Evolutionary conservation across 768 basidiomycete genomes (phyloP), one percentile per base, ranked within the genome.

Genomic region (Lactarius sp.): DNA sequence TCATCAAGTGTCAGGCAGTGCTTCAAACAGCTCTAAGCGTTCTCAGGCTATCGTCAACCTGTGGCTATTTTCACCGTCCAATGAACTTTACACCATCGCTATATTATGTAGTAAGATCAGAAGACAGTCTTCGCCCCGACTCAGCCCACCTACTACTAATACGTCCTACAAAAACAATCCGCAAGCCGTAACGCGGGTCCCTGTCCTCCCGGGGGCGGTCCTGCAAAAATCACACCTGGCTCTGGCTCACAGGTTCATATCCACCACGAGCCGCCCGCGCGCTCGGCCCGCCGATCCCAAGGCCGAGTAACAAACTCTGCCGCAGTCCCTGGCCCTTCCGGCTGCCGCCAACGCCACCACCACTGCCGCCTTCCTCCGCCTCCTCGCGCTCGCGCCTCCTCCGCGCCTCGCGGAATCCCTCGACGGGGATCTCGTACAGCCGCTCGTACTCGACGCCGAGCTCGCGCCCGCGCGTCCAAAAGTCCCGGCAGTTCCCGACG

Each of bases 371-470:
- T n/a, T 77, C 81, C 34, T 85, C 83, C 51, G 83, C 85, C 70
- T 88, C 87, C 71, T 77, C 76, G 52, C 75, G 75, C 71, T 81
- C 79, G 69, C 80, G 79, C 72, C 79, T 77, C 72, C 73, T 76
- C 77, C 87, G 86, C 67, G 86, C 90, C 74, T 90, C 89, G 57
- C 75, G 74, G 72, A 94, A 93, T 13, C 94, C 94, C 71, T 94
- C 94, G 3, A 78, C 66, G 5, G 95, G 94, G 31, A 98, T 85
- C 75, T 94, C 92, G 76, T 95, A 96, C 73, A 97, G 73, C 68
- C 80, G 78, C 59, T 92, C 90, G 76, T 97, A 99, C 73, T 95
- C 88, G 52, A 99, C 90, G 2, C 92, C 92, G 31, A 96, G 76
- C 74, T 92, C 90, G 64, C 80, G 79, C 27, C 94, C 92, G 60